Percentiles rank a stretch among this genome's conserved stretches.
These are phyloP conservation scores for Neobulgaria alba DNA, from an alignment of 2,329 filamentous ascomycete species.

Conservation along the genomic window DNA sequence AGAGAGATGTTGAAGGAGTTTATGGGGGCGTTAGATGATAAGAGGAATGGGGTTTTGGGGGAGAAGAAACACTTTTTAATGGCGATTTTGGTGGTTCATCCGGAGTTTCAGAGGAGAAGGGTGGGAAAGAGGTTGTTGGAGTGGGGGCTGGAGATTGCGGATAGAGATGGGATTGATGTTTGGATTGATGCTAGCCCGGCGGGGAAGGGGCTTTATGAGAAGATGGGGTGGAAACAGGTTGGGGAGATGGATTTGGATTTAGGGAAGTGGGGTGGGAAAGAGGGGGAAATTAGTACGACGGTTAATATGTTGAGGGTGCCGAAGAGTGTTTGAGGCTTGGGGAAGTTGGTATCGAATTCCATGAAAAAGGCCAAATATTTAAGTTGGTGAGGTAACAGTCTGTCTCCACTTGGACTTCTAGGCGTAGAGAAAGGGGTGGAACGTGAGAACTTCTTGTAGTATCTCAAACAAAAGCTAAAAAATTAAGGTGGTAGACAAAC, in stretches of 20 bases:
- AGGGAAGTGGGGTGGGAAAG: conserved; percentile 10
- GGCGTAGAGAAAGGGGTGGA: too few species aligned
- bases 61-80: conserved; percentile 12
- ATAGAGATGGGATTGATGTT: conserved; percentile 8
- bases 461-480: too few species aligned
- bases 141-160: conserved; percentile 8
- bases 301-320: conserved; percentile 5
- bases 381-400: too few species aligned
- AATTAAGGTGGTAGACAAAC: too few species aligned
- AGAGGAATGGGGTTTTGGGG: conserved; percentile 6
- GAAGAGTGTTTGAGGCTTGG: not conserved
- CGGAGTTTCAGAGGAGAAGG: conserved; percentile 10
- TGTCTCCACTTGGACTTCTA: too few species aligned
- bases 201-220: conserved; percentile 10
- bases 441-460: too few species aligned
- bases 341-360: too few species aligned
- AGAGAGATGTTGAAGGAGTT: conserved; percentile 1
- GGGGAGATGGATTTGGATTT: conserved; percentile 8
- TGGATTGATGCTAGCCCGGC: conserved; percentile 11
- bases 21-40: conserved; percentile 3
- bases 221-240: conserved; percentile 12
- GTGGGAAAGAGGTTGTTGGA: conserved; percentile 10
- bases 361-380: too few species aligned
- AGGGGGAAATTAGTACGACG: conserved; percentile 1
- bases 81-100: conserved; percentile 7